A percentile compares a stretch with the other conserved stretches of the same genome.
Evolutionary conservation across 176 grass and related monocot species (phyloP).

Genomic region (Zea mays): Zm-B73-REFERENCE-NAM-5.0 NC_050104.1:45281001-45281500

Average conservation of each 20-base stretch:
- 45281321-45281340: slow-evolving; percentile 56
- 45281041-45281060: slow-evolving; percentile 62
- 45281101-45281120: slow-evolving; percentile 75
- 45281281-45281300: slow-evolving; percentile 61
- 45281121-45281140: slow-evolving; percentile 67
- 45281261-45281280: slow-evolving; percentile 56
- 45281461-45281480: slow-evolving; percentile 22
- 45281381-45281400: slow-evolving; percentile 60
- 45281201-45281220: slow-evolving; percentile 69
- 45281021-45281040: slow-evolving; percentile 56
- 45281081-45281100: slow-evolving; percentile 58
- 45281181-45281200: too few species aligned
- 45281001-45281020: slow-evolving; percentile 56
- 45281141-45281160: too few species aligned
- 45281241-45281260: slow-evolving; percentile 43
- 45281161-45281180: too few species aligned
- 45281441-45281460: background rate
- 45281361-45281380: slow-evolving; percentile 55
- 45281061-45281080: slow-evolving; percentile 36
- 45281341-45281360: slow-evolving; percentile 70
- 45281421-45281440: slow-evolving; percentile 29
- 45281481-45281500: background rate
- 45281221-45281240: slow-evolving; percentile 53
- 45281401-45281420: slow-evolving; percentile 35
- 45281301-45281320: slow-evolving; percentile 66